Evolutionary conservation across 768 basidiomycete species (phyloP).

Genomic region (Rhizopogon vinicolor): DNA sequence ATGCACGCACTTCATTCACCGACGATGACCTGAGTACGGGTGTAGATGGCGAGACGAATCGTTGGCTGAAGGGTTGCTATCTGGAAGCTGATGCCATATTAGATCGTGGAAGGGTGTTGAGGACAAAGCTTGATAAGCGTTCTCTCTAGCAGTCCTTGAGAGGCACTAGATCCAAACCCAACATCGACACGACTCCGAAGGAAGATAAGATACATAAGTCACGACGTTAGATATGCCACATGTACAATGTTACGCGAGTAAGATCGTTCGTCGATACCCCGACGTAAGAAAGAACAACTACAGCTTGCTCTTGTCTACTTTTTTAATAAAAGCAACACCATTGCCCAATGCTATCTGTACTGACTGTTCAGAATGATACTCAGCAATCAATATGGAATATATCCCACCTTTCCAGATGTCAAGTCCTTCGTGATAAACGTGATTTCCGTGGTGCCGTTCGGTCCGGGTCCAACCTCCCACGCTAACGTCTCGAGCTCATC

Average conservation of each 20-base stretch:
- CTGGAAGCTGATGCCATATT: slow-evolving; percentile 62
- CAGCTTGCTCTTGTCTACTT: no score
- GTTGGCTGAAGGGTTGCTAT: slow-evolving; percentile 93
- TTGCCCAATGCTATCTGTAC: slow-evolving; percentile 48
- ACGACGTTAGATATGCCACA: no score
- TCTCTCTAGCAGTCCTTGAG: background rate
- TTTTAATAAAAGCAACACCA: slow-evolving; percentile 58
- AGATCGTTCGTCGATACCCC: no score
- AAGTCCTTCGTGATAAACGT: slow-evolving; percentile 60
- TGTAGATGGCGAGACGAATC: slow-evolving; percentile 43
- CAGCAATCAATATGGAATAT: background rate
- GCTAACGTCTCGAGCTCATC: slow-evolving; percentile 69
- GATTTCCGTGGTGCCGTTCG: slow-evolving; percentile 53
- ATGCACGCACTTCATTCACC: slow-evolving; percentile 80
- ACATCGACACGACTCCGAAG: background rate
- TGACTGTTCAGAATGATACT: background rate
- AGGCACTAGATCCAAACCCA: background rate
- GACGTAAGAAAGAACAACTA: no score
- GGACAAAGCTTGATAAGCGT: slow-evolving; percentile 17
- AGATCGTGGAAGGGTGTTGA: slow-evolving; percentile 55
- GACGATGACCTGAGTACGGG: slow-evolving; percentile 24
- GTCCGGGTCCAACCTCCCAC: slow-evolving; percentile 73
- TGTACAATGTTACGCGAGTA: no score
- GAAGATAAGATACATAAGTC: no score
- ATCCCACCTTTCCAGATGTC: slow-evolving; percentile 51